Base-by-base conservation (phyloP, 352 stramenopile genomes). In the Phytophthora parvispora region DNA sequence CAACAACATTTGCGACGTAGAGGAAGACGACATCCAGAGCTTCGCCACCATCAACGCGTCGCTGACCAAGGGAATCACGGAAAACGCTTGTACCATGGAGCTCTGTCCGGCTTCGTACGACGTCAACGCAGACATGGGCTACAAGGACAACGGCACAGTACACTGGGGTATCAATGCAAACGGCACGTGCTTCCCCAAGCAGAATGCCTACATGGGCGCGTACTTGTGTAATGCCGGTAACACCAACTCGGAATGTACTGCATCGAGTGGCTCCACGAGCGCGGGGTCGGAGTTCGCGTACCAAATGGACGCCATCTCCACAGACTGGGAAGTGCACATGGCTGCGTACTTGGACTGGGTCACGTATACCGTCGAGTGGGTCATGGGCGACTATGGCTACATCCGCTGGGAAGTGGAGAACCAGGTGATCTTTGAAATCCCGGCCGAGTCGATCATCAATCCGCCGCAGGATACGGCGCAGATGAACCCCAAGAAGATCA, bases 251-350 rank as follows among this genome's bases (percentile, higher is more conserved):
- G 52, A 69, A 4, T 81, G 74, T 27, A 65, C 53, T 6, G 54
- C 28, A 13, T 58, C 60, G 55, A 64, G 81, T 27, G 59, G 56
- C 16, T 77, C 66, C 6, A 74, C 66, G 2, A 65, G 54, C 47
- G 24, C 52, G 1, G 60, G 32, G 3, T 71, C 61, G 3, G 38
- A 71, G 31, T 87, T 81, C 40, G 67, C 56, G n/a, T 84, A 87
- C 53, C 82, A 97, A 67, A 96, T 97, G 58, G 97, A 99, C 77
- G 95, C 94, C 6, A 90, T 99, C 22, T 97, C 92, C 10, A 80
- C 89, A 22, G 97, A 98, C 67, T 95, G 91, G 74, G 81, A 86
- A 10, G 64, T 99, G 6, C 89, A 87, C 50, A 54, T 89, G 8
- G 77, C 56, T 18, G 97, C 77, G 56, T 97, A 96, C 83, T 79